Percentiles rank a stretch among this genome's conserved stretches.
Conservation (phyloP, 2,329 filamentous ascomycete species). For the Moelleriella libera region DNA sequence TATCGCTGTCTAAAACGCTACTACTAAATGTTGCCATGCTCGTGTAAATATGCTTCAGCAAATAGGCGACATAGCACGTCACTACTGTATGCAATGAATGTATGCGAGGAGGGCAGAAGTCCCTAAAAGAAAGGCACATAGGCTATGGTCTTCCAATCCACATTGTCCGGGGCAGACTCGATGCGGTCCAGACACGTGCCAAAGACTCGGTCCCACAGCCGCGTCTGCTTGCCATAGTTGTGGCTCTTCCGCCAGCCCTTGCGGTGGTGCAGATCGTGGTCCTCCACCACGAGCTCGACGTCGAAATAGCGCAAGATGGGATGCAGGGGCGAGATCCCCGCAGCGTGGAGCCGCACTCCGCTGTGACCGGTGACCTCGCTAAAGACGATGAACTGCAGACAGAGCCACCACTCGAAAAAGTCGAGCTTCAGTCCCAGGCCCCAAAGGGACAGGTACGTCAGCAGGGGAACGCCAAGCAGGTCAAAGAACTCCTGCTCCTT, state of each 20-base stretch:
- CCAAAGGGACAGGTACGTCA: constrained; percentile 20
- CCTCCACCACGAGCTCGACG: constrained; percentile 24
- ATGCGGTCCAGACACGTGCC: constrained; percentile 21
- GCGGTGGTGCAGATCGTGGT: constrained; percentile 24
- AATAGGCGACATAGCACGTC: no score
- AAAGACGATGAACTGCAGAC: constrained; percentile 25
- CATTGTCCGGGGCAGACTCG: constrained; percentile 15
- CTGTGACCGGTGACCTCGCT: constrained; percentile 22
- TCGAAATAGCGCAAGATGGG: constrained; percentile 17
- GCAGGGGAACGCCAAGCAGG: constrained; percentile 22
- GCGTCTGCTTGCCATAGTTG: constrained; percentile 24
- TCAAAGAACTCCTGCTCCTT: constrained; percentile 26
- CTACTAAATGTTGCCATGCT: no score
- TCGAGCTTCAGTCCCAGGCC: constrained; percentile 23
- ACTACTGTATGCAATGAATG: no score
- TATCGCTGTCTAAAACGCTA: no score
- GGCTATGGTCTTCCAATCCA: constrained; percentile 15
- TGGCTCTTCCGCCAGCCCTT: constrained; percentile 20
- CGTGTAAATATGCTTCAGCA: no score
- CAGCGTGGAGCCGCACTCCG: constrained; percentile 19
- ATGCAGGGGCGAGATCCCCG: constrained; percentile 15
- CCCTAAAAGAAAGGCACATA: constrained; percentile 13
- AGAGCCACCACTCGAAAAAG: constrained; percentile 31
- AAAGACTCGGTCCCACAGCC: constrained; percentile 21
- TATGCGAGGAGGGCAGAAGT: not conserved